A percentile compares a stretch with the other conserved stretches of the same genome.
phyloP scores from a whole-genome alignment of 1,284 basidiomycete genomes.

The Ustilago sp. region DNA sequence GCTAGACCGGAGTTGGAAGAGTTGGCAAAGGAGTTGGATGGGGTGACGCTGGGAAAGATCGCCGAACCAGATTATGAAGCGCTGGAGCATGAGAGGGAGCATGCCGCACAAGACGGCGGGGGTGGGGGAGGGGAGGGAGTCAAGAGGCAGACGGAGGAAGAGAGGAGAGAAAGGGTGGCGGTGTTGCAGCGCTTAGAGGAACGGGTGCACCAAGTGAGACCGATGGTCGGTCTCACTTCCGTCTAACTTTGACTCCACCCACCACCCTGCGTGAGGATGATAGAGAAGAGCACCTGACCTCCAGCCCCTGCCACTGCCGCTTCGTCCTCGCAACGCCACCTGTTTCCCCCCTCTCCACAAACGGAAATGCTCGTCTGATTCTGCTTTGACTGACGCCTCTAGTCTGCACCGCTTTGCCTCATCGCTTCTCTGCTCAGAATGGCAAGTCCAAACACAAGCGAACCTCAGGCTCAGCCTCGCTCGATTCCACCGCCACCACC shows the following conservation, averaged over 20 bases:
- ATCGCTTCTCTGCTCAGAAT: constrained; percentile 3
- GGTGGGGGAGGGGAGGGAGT: not conserved
- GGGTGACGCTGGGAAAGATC: constrained; percentile 19
- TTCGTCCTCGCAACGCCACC: not conserved
- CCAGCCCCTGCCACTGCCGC: constrained; percentile 9
- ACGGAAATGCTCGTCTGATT: not conserved
- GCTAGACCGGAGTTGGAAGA: constrained; percentile 12
- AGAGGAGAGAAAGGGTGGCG: constrained; percentile 10
- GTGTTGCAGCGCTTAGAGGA: constrained; percentile 13
- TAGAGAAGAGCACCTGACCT: constrained; percentile 12
- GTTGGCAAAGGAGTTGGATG: constrained; percentile 27
- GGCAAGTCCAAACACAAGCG: not conserved
- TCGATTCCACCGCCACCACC: not conserved
- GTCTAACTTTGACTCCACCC: not conserved
- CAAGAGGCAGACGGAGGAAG: constrained; percentile 19
- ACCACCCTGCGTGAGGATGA: not conserved
- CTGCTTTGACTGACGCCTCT: constrained; percentile 10
- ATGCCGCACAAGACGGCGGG: constrained; percentile 16
- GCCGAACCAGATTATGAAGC: constrained; percentile 55
- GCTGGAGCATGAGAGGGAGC: constrained; percentile 52
- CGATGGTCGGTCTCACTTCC: constrained; percentile 15
- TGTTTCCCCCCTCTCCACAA: not conserved
- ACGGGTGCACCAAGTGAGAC: constrained; percentile 15
- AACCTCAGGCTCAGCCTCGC: not conserved
- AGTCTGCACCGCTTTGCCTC: not conserved